These are phyloP conservation scores for Neurospora discreta DNA, from an alignment of 495 filamentous ascomycete genomes.

Conservation along the genomic window DNA sequence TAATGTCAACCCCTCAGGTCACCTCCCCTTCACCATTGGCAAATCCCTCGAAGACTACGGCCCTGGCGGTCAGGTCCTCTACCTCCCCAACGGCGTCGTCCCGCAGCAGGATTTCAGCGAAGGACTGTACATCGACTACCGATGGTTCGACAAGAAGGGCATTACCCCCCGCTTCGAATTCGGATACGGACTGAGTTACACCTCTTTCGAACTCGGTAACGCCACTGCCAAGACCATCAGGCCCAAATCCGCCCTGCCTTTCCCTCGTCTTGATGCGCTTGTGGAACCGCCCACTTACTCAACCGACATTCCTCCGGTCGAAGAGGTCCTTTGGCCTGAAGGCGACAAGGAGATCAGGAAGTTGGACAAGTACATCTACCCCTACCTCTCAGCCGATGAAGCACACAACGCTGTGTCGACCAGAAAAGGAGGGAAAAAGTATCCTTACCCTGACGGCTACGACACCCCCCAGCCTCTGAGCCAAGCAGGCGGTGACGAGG, in stretches of 20 bases:
- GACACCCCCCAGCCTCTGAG: conserved; percentile 41
- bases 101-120: conserved; percentile 83
- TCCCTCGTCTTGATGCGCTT: background rate
- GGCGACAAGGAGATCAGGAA: conserved; percentile 35
- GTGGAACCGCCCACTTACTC: conserved; percentile 49
- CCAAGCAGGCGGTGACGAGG: conserved; percentile 64
- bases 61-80: conserved; percentile 62
- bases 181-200: conserved; percentile 73
- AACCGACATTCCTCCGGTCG: conserved; percentile 41
- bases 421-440: conserved; percentile 5
- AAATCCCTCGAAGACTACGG: conserved; percentile 76
- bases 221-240: conserved; percentile 43
- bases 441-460: conserved; percentile 68
- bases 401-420: background rate
- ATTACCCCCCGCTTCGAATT: conserved; percentile 66
- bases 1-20: conserved; percentile 72
- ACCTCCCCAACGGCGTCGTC: conserved; percentile 55
- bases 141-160: conserved; percentile 68
- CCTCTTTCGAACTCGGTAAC: conserved; percentile 60
- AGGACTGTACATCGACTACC: conserved; percentile 72
- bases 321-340: conserved; percentile 52
- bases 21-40: conserved; percentile 83
- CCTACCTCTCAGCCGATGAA: conserved; percentile 50
- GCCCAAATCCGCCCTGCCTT: conserved; percentile 49
- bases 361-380: conserved; percentile 77